Evolutionary conservation across 2,329 filamentous ascomycete genomes (phyloP), one percentile per base, ranked within the genome.

Genomic region (Talaromyces sp.): DNA sequence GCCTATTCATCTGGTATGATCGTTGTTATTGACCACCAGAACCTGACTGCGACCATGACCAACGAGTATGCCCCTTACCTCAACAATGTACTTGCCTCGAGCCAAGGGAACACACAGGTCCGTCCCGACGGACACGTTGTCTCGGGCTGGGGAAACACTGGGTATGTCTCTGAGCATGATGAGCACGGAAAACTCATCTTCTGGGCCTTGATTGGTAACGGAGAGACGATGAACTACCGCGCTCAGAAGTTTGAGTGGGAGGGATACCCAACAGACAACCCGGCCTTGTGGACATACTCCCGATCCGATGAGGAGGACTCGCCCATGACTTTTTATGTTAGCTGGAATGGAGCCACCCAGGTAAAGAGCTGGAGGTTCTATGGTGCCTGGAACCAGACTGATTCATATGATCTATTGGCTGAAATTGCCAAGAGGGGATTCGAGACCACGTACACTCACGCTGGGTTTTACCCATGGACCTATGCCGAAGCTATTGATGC

Each of bases 221-320:
- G 67, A 7, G 64, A 64, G 5, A 70, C 74, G 53, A 77, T 77
- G 76, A 77, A 75, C 64, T 78, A 77, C 61, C 75, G 76, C 0
- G 74, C 73, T 0, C 68, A 72, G 64, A 78, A 78, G 59, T 77
- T 75, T 64, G 67, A 74, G 43, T 78, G 76, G 76, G 72, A 76
- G 3, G 74, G 72, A 1, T 68, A 70, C 26, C 76, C 76, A 4
- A 73, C 71, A 27, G 75, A 76, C 52, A 71, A 71, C n/a, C 76
- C 76, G 3, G 75, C 75, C 0, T 64, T 78, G 43, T 77, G 74
- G 71, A 67, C 71, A 0, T 78, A 77, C 56, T 71, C 76, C 8
- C 67, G 65, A 26, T 65, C 68, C 2, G 65, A 65, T 8, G 65
- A 70, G 14, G 59, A 65, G 0, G 63, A 65, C 35, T 68, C 71